phyloP scores from a whole-genome alignment of 805 yeast species.

The Starmerella sirachaensis region DNA sequence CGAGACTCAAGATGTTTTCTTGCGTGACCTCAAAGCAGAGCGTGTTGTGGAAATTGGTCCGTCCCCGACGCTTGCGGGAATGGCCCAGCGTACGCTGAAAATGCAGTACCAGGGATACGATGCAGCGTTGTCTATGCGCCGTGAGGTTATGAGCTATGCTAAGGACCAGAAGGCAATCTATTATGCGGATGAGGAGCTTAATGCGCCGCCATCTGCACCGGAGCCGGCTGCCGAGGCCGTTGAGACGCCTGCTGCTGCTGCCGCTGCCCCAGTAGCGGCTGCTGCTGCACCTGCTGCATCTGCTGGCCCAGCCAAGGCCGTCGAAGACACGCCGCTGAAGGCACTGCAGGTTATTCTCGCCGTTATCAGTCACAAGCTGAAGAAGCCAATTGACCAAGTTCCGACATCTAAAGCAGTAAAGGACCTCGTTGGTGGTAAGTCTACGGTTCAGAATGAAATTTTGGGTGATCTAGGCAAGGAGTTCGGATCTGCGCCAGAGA shows the following conservation, averaged over 20 bases:
- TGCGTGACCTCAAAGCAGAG: slow-evolving; percentile 88
- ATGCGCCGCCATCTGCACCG: slow-evolving; percentile 23
- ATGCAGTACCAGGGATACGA: slow-evolving; percentile 96
- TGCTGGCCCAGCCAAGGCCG: slow-evolving; percentile 67
- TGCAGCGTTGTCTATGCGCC: slow-evolving; percentile 83
- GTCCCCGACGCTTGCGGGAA: slow-evolving; percentile 95
- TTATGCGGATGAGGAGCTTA: slow-evolving; percentile 47
- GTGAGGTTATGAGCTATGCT: slow-evolving; percentile 91
- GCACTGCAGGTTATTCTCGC: slow-evolving; percentile 76
- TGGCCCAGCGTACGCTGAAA: slow-evolving; percentile 93
- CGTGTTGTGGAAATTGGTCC: slow-evolving; percentile 98
- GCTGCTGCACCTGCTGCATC: slow-evolving; percentile 55
- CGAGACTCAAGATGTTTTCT: slow-evolving; percentile 96
- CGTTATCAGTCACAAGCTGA: slow-evolving; percentile 88
- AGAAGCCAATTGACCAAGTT: slow-evolving; percentile 75
- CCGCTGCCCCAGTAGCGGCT: slow-evolving; percentile 47
- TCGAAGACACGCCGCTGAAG: slow-evolving; percentile 82
- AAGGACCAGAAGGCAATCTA: slow-evolving; percentile 94
- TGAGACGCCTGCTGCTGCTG: slow-evolving; percentile 44
- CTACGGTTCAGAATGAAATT: slow-evolving; percentile 96
- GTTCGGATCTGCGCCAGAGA: slow-evolving; percentile 95
- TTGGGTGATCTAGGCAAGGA: slow-evolving; percentile 98
- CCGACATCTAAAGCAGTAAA: slow-evolving; percentile 89
- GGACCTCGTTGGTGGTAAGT: slow-evolving; percentile 96
- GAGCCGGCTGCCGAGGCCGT: slow-evolving; percentile 32